Evolutionary conservation across 2,329 filamentous ascomycete genomes (phyloP), one percentile per base, ranked within the genome.

Genomic region (Neophaeococcomyces aloes): DNA sequence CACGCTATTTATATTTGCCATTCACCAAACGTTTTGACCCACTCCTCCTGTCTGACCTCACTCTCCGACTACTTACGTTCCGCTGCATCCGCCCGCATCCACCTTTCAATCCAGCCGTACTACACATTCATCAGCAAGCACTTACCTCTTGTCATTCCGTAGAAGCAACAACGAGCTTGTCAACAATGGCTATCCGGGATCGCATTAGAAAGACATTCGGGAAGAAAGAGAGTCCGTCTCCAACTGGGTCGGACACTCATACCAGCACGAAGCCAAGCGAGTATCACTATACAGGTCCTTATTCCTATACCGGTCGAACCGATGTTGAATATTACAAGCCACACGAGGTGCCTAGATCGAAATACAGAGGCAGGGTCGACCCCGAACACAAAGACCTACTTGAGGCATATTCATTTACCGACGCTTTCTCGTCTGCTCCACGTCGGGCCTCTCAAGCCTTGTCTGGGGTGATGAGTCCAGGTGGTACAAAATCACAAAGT

Each of bases 251-350:
- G 3, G 33, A 42, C 4, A 30, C 42, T 4, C 34, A 32, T 11
- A 32, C 30, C 13, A 17, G 21, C 31, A 37, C 41, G n/a, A 27
- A 30, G 17, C 48, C 51, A 18, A 44, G 36, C 23, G 48, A 54
- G 38, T 19, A 15, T 38, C 36, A 46, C 32, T 54, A 54, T 32
- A 54, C 50, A 29, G 35, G 32, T 35, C 57, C n/a, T n/a, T n/a
- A 15, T 38, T 38, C 46, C 32, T 54, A 54, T 32, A 54, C 50
- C 32, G 35, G 32, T 35, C 57, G 54, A 11, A 55, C 65, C 35
- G 65, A 67, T 47, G 60, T 70, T 46, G 62, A 69, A 59, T 66
- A 71, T 50, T 71, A 70, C 56, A 64, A 64, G 45, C 65, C 65
- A 15, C 54, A 64, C 52, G 68, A 71, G 52, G 60, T 69, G 14